Conservation (phyloP, 2,329 filamentous ascomycete genomes). For the Macroventuria anomochaeta region DNA sequence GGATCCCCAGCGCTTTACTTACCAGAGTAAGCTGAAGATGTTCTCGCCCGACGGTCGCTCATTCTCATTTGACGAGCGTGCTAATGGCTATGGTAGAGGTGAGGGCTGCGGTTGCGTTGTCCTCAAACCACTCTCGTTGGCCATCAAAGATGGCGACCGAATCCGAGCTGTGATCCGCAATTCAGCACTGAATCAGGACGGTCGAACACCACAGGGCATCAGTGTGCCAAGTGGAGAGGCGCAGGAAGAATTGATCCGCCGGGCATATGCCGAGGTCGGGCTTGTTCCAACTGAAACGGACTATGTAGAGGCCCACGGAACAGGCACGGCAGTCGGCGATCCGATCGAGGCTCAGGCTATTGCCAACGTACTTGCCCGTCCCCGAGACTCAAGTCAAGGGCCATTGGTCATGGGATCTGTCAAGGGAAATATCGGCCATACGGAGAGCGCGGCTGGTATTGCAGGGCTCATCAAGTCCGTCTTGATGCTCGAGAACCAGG, state of each 20-base stretch:
- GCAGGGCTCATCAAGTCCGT: background rate
- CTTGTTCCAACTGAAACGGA: background rate
- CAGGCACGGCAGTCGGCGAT: background rate
- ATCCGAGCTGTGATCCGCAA: background rate
- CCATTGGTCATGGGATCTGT: too few species aligned
- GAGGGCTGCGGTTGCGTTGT: slow-evolving; percentile 59
- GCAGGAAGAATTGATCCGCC: background rate
- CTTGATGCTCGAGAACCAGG: background rate
- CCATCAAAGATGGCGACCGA: background rate
- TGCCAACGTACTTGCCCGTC: background rate
- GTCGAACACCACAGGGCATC: background rate
- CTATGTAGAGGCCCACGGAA: background rate
- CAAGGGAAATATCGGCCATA: background rate
- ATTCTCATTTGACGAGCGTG: slow-evolving; percentile 55
- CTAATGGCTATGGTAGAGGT: slow-evolving; percentile 68
- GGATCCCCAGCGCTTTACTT: background rate
- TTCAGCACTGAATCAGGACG: background rate
- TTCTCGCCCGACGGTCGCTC: background rate
- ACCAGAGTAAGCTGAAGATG: background rate
- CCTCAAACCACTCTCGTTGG: slow-evolving; percentile 25
- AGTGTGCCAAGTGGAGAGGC: background rate
- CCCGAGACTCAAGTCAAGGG: too few species aligned
- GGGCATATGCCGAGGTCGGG: background rate
- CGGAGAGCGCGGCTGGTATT: background rate
- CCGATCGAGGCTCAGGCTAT: background rate